Percentiles rank a stretch among this genome's conserved stretches.
Conservation (phyloP, 1,139 yeast genomes). For the Taphrina deformans region DNA sequence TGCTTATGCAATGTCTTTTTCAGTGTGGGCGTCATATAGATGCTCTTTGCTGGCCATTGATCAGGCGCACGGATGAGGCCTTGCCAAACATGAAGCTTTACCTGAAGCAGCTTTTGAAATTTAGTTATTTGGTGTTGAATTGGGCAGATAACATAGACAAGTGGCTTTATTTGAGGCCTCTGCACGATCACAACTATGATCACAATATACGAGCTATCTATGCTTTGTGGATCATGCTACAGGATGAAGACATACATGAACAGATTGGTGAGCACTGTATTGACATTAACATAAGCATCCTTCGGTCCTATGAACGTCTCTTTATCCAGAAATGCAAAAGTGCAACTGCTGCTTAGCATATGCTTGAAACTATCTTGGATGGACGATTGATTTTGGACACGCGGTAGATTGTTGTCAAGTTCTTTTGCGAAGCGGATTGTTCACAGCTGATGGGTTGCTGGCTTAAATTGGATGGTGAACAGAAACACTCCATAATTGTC, state of each 20-base stretch:
- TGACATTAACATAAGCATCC: background rate
- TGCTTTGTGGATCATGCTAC: background rate
- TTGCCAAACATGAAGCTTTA: background rate
- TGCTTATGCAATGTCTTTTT: background rate
- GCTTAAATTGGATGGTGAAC: too few relatives aligned
- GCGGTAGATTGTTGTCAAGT: too few relatives aligned
- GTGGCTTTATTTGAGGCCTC: too few relatives aligned
- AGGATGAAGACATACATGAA: background rate
- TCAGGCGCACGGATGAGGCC: background rate
- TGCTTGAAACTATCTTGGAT: background rate
- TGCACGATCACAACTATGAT: background rate
- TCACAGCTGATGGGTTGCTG: too few relatives aligned
- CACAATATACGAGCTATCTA: background rate
- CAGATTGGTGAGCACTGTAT: background rate
- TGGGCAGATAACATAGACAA: too few relatives aligned
- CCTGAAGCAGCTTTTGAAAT: too few relatives aligned
- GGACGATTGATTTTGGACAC: too few relatives aligned
- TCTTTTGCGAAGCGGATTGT: too few relatives aligned
- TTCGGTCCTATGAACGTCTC: background rate
- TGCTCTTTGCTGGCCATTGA: background rate
- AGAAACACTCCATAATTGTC: too few relatives aligned
- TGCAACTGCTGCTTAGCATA: background rate
- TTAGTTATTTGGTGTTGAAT: background rate
- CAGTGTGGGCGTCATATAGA: background rate
- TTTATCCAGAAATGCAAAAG: background rate